Evolutionary conservation across 306 rosid genomes (phyloP).

Genomic region (Cucumis hystrix): DNA sequence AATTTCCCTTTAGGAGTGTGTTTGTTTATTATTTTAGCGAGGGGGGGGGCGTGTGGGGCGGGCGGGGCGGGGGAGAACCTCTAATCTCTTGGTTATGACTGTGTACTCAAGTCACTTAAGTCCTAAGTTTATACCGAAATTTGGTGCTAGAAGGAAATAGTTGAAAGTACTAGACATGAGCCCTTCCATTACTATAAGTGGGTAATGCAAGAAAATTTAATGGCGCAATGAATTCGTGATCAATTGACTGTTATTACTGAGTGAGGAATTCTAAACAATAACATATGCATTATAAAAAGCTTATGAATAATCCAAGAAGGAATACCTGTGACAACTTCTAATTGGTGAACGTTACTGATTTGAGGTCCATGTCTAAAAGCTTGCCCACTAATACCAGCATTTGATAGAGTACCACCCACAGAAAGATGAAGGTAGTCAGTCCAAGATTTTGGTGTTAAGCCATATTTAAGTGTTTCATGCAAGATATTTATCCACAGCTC

Average conservation of each 20-base stretch:
- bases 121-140: background rate
- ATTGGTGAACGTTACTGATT: slow-evolving; percentile 59
- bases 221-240: background rate
- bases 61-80: no score
- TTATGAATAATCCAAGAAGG: background rate
- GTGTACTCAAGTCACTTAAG: background rate
- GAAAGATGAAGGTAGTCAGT: slow-evolving; percentile 92
- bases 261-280: background rate
- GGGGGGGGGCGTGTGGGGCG: no score
- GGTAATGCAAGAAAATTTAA: background rate
- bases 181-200: background rate
- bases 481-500: slow-evolving; percentile 86
- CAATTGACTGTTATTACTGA: background rate
- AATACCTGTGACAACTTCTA: slow-evolving; percentile 82
- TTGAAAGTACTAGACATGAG: background rate
- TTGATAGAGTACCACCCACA: slow-evolving; percentile 87
- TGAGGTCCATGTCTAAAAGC: slow-evolving; percentile 91
- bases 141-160: background rate
- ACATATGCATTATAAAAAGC: background rate
- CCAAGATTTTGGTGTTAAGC: slow-evolving; percentile 91
- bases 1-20: background rate
- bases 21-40: background rate
- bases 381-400: slow-evolving; percentile 92
- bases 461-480: slow-evolving; percentile 69
- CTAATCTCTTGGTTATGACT: background rate